Percentiles rank a stretch among this genome's conserved stretches.
Evolutionary conservation across 805 yeast genomes (phyloP).

Genomic region (Candida caryicola): DNA sequence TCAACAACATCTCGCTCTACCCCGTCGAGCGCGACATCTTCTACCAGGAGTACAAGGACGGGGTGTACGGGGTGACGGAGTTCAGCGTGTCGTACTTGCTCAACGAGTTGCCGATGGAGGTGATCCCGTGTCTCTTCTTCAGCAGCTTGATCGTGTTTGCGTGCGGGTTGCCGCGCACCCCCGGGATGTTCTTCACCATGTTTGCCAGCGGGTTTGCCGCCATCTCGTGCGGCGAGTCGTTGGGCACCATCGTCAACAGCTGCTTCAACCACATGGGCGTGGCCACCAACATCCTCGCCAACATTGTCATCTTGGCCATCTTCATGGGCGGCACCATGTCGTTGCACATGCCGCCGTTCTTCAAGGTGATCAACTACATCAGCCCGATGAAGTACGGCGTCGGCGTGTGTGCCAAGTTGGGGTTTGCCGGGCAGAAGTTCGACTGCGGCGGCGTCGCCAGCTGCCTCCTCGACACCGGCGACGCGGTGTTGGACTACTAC

Average conservation of each 20-base stretch:
- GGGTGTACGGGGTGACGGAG: constrained; percentile 61
- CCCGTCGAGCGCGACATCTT: constrained; percentile 73
- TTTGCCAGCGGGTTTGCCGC: constrained; percentile 52
- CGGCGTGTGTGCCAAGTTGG: constrained; percentile 57
- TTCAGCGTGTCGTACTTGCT: constrained; percentile 60
- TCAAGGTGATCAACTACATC: constrained; percentile 70
- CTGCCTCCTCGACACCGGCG: constrained; percentile 54
- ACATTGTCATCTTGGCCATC: constrained; percentile 65
- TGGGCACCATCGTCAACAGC: constrained; percentile 79
- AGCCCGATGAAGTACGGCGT: constrained; percentile 76
- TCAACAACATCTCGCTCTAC: constrained; percentile 72
- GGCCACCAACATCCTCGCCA: constrained; percentile 71
- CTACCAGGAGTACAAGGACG: constrained; percentile 75
- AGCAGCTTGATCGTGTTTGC: constrained; percentile 63
- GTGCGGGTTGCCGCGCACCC: constrained; percentile 68
- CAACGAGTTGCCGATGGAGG: constrained; percentile 68
- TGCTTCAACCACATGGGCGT: constrained; percentile 72
- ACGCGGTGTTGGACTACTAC: constrained; percentile 53
- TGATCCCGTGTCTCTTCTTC: constrained; percentile 56
- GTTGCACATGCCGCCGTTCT: constrained; percentile 64
- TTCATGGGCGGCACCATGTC: constrained; percentile 87
- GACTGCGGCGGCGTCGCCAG: constrained; percentile 43
- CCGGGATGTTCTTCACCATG: constrained; percentile 63
- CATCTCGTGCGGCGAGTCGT: constrained; percentile 76
- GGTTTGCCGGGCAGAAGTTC: constrained; percentile 50